phyloP scores from a whole-genome alignment of 1,139 yeast species.

The Diutina ranongensis region DNA sequence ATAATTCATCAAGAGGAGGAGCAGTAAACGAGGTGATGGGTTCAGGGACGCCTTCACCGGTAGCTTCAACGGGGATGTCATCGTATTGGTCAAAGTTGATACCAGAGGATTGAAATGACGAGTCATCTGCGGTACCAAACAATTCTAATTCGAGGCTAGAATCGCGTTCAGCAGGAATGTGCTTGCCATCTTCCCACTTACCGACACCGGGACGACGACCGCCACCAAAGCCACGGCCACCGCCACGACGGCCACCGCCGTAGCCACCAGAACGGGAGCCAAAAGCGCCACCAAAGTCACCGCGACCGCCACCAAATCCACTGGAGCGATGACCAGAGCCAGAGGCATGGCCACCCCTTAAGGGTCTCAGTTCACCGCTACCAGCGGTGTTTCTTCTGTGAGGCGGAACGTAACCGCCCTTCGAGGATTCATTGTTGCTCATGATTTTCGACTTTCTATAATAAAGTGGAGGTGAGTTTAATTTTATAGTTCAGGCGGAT shows the following conservation, averaged over 20 bases:
- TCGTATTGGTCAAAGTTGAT: constrained; percentile 84
- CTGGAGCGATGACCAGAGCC: constrained; percentile 10
- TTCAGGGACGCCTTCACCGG: constrained; percentile 93
- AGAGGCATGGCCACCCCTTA: constrained; percentile 8
- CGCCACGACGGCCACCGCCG: constrained; percentile 12
- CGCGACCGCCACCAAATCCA: constrained; percentile 15
- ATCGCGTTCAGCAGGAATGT: constrained; percentile 70
- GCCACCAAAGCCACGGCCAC: not conserved
- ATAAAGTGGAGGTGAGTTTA: not conserved
- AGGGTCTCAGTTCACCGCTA: constrained; percentile 9
- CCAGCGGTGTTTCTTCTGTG: constrained; percentile 37
- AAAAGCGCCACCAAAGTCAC: constrained; percentile 11
- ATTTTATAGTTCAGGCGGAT: not conserved
- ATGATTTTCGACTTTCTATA: not conserved
- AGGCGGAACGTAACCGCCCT: constrained; percentile 53
- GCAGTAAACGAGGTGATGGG: constrained; percentile 79
- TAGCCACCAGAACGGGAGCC: constrained; percentile 13
- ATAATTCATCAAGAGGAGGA: constrained; percentile 83
- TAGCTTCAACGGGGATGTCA: constrained; percentile 44
- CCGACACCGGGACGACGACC: constrained; percentile 42
- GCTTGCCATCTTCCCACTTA: constrained; percentile 79
- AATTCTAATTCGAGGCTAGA: constrained; percentile 61
- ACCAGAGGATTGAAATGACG: constrained; percentile 86
- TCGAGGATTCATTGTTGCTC: constrained; percentile 9
- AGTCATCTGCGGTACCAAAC: constrained; percentile 72